Evolutionary conservation across 352 stramenopile genomes (phyloP).

Genomic region (Globisporangium rhizosaccharum): DNA sequence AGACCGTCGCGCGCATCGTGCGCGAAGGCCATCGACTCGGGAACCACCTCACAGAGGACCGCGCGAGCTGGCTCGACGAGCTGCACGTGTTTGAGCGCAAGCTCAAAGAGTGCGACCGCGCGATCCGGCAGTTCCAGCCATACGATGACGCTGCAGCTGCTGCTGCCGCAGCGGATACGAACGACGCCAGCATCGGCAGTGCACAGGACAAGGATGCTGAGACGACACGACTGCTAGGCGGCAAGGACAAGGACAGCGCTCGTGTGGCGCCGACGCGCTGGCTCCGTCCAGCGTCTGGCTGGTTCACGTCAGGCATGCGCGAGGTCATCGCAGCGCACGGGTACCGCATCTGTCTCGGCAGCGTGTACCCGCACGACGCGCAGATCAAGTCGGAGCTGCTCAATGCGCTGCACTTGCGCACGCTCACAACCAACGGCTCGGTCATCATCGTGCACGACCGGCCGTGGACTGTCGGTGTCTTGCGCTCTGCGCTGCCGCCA

Average conservation of each 20-base stretch:
- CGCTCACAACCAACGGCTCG: constrained; percentile 54
- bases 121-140: constrained; percentile 44
- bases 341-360: constrained; percentile 84
- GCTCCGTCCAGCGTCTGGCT: constrained; percentile 77
- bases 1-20: constrained; percentile 69
- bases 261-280: constrained; percentile 31
- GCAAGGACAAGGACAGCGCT: background rate
- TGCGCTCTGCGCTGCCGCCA: constrained; percentile 47
- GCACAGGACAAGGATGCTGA: constrained; percentile 4
- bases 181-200: constrained; percentile 14
- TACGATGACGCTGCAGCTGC: background rate
- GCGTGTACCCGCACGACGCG: constrained; percentile 83
- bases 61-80: constrained; percentile 71
- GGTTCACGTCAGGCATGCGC: constrained; percentile 80
- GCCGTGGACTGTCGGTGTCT: constrained; percentile 69
- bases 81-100: constrained; percentile 82
- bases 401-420: constrained; percentile 56
- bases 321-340: constrained; percentile 62
- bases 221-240: constrained; percentile 18
- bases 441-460: constrained; percentile 85
- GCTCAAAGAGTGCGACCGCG: constrained; percentile 67
- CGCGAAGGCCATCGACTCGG: constrained; percentile 68
- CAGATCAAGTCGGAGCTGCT: constrained; percentile 70
- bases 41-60: constrained; percentile 82
- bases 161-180: background rate